Evolutionary conservation across 768 basidiomycete genomes (phyloP), one percentile per base, ranked within the genome.

Genomic region (Calocera viscosa): DNA sequence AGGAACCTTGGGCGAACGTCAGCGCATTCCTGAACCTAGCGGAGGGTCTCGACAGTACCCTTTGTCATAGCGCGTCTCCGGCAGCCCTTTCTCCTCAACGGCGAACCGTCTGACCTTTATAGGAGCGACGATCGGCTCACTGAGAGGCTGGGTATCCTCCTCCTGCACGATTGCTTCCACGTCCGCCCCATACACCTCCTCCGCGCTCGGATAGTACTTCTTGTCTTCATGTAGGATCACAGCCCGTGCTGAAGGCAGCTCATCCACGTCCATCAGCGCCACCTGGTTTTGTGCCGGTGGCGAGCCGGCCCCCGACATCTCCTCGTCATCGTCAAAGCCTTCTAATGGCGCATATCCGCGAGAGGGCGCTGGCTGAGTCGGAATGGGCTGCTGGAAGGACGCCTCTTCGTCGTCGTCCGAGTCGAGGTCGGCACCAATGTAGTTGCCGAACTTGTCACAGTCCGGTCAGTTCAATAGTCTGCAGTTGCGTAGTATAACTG

Each of bases 141-240:
- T 83, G 22, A 99, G 82, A 16, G 93, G 93, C 75, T 99, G 96
- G 1, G 91, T 86, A 74, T 99, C 96, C 78, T 99, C 96, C 76
- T 99, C 96, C 74, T 98, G 96, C 1, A 99, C 96, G 71, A 98
- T 77, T 0, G 96, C 90, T 78, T 98, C 95, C 33, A 99, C 96
- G 67, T 87, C 96, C 40, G 84, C 80, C 1, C 96, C 96, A 76
- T 99, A 99, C 1, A 94, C 85, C 19, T 97, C 93, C 66, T 81
- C 81, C 0, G 96, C 95, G 16, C 89, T 89, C 16, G 93, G 91
- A 75, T 99, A 99, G 76, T 99, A 98, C 76, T 93, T 90, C 77
- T 99, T 99, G 78, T 99, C 90, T 75, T 98, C 96, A 72, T 98
- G 95, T 49, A 98, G 80, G 49, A 98, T 76, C 22, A 93, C 88